Evolutionary conservation across 192 early-diverging fungal genomes (phyloP), one percentile per base, ranked within the genome.

Genomic region (Coemansia sp.): DNA sequence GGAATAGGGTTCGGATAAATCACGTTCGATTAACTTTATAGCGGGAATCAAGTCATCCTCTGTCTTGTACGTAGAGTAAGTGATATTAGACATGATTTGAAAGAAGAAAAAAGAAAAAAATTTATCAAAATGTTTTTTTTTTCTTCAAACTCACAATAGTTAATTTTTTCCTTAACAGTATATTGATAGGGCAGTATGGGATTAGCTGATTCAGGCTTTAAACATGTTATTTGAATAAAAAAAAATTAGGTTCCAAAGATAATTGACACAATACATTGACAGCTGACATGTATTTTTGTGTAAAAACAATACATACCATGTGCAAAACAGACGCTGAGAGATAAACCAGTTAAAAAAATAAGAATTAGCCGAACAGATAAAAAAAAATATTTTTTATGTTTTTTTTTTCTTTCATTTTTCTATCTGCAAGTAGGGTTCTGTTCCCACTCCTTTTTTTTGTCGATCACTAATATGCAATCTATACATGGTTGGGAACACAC

Each of bases 1-100:
- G 8, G 95, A 92, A 73, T 99, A 99, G 2, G 97, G 95, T 68
- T 99, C 97, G 4, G 95, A 96, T 12, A 99, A 87, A 69, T 97
- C 95, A n/a, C 89, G 88, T 62, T 96, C 94, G 38, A 98, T 95
- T 45, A 98, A 84, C 10, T 69, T 68, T 58, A 90, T 90, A 12
- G 96, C 94, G 2, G 83, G 79, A 15, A 87, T 79, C 15, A 98
- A 85, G 65, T 98, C 92, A 13, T 77, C 66, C 67, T 98, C 97
- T 1, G 77, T 86, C 48, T 85, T 69, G 76, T 94, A 97, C 29
- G 81, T 82, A 13, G 85, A 72, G 74, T 89, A 92, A 27, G 20
- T 20, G 8, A 84, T 70, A 27, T 2, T 27, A 36, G 60, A 38
- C 34, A 38, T 60, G 4, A 19, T 34, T 9, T 24, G 24, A 24